A percentile compares a stretch with the other conserved stretches of the same genome.
These are phyloP conservation scores for Crataegus laevigata DNA, from an alignment of 306 rosid species.

Conservation along the genomic window DNA sequence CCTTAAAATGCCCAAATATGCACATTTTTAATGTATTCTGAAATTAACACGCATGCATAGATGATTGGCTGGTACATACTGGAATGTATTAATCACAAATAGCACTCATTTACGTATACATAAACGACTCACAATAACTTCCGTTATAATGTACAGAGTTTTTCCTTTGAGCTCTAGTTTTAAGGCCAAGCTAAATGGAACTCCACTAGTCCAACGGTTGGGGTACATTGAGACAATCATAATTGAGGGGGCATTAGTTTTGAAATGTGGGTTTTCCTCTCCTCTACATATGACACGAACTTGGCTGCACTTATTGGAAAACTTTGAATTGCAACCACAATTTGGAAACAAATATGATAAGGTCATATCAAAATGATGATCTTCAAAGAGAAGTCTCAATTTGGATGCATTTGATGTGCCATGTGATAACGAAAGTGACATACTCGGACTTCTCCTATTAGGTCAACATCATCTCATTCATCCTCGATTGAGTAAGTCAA, in stretches of 20 bases:
- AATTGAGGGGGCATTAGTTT: background rate
- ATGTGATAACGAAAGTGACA: constrained; percentile 11
- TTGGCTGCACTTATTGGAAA: background rate
- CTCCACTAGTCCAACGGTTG: background rate
- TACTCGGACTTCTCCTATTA: background rate
- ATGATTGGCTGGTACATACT: background rate
- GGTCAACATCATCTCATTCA: constrained; percentile 17
- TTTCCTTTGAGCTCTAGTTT: background rate
- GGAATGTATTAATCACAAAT: background rate
- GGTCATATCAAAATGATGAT: background rate
- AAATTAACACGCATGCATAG: background rate
- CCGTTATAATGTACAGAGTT: too few relatives aligned
- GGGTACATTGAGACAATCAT: background rate
- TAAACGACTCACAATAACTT: background rate
- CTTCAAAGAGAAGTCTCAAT: background rate
- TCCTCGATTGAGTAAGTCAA: background rate
- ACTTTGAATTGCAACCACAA: background rate
- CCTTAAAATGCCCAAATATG: background rate
- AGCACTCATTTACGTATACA: background rate
- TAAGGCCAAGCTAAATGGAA: too few relatives aligned
- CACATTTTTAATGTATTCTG: background rate
- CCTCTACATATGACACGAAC: background rate
- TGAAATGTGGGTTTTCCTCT: background rate
- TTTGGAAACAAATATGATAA: background rate
- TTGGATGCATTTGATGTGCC: background rate